Evolutionary conservation across 441 rosid species (phyloP).

Genomic region (Pelargonium cotyledonis): DNA sequence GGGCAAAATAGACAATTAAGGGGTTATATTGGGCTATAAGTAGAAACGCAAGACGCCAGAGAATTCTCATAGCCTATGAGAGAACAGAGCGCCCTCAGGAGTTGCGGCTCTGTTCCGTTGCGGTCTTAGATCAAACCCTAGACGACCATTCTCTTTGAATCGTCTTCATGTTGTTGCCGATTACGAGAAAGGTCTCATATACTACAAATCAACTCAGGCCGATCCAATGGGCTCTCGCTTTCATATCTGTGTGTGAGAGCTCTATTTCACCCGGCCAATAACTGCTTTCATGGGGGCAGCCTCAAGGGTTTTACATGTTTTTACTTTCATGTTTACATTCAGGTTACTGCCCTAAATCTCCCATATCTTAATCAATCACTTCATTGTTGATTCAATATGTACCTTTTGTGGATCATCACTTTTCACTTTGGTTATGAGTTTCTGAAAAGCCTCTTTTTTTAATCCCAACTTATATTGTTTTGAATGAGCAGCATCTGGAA

Average conservation of each 20-base stretch:
- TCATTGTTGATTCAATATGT: too few relatives aligned
- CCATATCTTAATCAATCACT: too few relatives aligned
- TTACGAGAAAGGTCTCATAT: neutral
- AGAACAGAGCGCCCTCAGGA: neutral
- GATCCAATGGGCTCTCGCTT: constrained; percentile 1
- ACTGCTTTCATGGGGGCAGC: neutral
- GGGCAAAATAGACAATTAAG: neutral
- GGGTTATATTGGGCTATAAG: neutral
- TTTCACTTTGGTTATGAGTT: too few relatives aligned
- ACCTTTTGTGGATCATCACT: too few relatives aligned
- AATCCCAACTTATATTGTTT: too few relatives aligned
- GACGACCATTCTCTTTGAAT: neutral
- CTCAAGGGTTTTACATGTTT: neutral
- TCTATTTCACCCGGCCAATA: constrained; percentile 5
- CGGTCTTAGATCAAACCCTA: neutral
- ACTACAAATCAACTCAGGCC: neutral
- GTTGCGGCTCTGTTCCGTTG: constrained; percentile 4
- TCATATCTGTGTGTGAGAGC: neutral
- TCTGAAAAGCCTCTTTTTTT: too few relatives aligned
- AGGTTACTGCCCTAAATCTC: neutral
- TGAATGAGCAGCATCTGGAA: too few relatives aligned
- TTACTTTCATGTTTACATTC: neutral
- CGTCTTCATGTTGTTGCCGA: too few relatives aligned
- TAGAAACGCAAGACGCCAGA: neutral
- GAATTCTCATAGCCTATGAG: neutral